A percentile compares a stretch with the other conserved stretches of the same genome.
Evolutionary conservation across 331 rosid species (phyloP).

Genomic region (Spiraea crenata): DNA sequence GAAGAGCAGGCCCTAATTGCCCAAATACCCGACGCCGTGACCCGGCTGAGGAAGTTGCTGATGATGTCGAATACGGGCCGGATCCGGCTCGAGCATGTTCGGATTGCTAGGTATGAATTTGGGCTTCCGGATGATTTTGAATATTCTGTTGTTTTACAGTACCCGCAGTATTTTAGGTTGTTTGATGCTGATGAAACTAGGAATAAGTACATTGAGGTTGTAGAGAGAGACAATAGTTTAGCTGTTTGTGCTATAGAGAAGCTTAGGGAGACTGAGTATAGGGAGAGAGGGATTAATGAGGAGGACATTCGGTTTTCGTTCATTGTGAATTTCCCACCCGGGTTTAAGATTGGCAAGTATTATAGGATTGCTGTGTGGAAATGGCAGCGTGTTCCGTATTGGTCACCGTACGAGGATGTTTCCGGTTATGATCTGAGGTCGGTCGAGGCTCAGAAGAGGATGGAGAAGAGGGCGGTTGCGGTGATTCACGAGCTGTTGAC

Average conservation of each 20-base stretch:
- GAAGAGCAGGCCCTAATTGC: constrained; percentile 51
- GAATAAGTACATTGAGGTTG: constrained; percentile 74
- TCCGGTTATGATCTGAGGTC: constrained; percentile 79
- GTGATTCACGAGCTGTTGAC: constrained; percentile 75
- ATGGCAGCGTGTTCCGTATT: constrained; percentile 86
- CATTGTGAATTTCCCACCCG: constrained; percentile 72
- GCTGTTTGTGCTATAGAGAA: constrained; percentile 61
- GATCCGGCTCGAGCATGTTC: constrained; percentile 76
- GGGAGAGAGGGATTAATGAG: constrained; percentile 66
- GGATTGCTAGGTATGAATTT: constrained; percentile 62
- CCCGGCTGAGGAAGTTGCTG: constrained; percentile 64
- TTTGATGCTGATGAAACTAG: constrained; percentile 73
- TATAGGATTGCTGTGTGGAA: constrained; percentile 78
- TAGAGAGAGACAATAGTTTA: constrained; percentile 49
- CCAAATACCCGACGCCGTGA: constrained; percentile 61
- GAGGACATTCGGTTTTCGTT: constrained; percentile 77
- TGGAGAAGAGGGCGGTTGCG: constrained; percentile 83
- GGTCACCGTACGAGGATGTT: constrained; percentile 88
- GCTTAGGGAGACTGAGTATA: constrained; percentile 68
- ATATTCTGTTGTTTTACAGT: constrained; percentile 56
- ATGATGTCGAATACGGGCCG: constrained; percentile 69
- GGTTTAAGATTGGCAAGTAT: constrained; percentile 84
- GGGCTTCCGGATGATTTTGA: constrained; percentile 85
- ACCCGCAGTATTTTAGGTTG: constrained; percentile 63
- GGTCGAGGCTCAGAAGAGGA: constrained; percentile 75